Percentiles rank a stretch among this genome's conserved stretches.
Conservation (phyloP, 164 flowering plant genomes). For the Litsea cubeba region DNA sequence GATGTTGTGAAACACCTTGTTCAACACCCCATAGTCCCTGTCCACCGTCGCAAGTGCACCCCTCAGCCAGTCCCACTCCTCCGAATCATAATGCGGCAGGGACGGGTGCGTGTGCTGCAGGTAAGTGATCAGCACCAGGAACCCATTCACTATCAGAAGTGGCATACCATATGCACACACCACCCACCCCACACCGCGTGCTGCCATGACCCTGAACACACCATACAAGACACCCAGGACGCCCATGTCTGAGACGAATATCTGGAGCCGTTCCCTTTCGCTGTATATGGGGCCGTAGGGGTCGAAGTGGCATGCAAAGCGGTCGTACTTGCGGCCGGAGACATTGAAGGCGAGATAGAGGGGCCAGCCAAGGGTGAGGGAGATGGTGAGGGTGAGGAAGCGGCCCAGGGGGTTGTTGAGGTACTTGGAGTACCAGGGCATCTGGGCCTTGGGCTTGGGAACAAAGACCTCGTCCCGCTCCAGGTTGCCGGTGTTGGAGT, state of each 20-base stretch:
- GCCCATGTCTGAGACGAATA: conserved; percentile 58
- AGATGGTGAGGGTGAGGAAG: conserved; percentile 33
- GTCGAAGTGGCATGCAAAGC: conserved; percentile 75
- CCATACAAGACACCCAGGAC: conserved; percentile 38
- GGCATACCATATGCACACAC: conserved; percentile 57
- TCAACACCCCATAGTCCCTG: conserved; percentile 67
- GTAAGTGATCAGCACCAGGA: conserved; percentile 64
- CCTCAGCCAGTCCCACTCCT: conserved; percentile 87
- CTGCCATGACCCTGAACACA: conserved; percentile 32
- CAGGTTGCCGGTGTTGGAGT: conserved; percentile 74
- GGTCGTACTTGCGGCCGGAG: conserved; percentile 65
- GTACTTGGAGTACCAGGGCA: conserved; percentile 53
- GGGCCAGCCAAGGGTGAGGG: conserved; percentile 76
- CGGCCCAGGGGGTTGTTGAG: conserved; percentile 74
- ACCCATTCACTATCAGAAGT: conserved; percentile 59
- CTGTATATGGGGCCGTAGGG: conserved; percentile 69
- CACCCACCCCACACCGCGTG: conserved; percentile 53
- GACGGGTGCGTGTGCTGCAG: conserved; percentile 86
- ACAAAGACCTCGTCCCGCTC: conserved; percentile 80
- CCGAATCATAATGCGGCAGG: conserved; percentile 67
- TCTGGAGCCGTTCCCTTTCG: conserved; percentile 57
- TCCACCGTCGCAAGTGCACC: conserved; percentile 86
- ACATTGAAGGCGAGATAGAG: conserved; percentile 66
- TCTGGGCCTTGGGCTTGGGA: conserved; percentile 51
- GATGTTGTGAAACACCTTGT: conserved; percentile 74